Evolutionary conservation across 495 filamentous ascomycete genomes (phyloP), one percentile per base, ranked within the genome.

Genomic region (Lophiotrema nucula): DNA sequence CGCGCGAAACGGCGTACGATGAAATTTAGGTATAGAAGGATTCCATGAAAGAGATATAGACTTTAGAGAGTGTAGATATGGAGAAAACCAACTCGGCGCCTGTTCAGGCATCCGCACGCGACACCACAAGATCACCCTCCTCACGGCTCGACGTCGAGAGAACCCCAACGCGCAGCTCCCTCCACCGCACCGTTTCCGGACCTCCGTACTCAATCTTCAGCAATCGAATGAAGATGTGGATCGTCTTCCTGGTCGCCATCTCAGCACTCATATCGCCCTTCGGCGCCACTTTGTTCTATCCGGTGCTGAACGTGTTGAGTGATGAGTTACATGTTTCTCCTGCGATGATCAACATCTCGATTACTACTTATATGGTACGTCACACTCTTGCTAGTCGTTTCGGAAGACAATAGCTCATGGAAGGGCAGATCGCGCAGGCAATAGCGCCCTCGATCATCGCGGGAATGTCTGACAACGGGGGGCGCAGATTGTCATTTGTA

Each of bases 301-400:
- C 70, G 10, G 68, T 62, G 16, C 33, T 72, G 28, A 65, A 72
- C 48, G 58, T 62, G 1, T 42, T 72, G 18, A 52, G 66, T 6
- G 47, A 42, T 2, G 58, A 64, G 4, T 52, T 70, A 0, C 39
- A 68, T 41, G 60, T 67, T 18, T 66, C 68, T 18, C 57, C 52
- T 11, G 53, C 58, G 18, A 52, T 69, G 18, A 64, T 67, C 45
- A 72, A 72, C 44, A 57, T 72, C 12, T 47, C 62, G 2, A 48
- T 72, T 25, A 70, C 68, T 3, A 70, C 68, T 1, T 72, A 72
- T 42, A 69, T 72, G 68, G 74, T 78, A 60, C 45, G 59, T 16
- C 16, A 18, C 19, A 21, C 35, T 19, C 35, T 56, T 16, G 43
- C 5, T 26, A 2, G 10, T 22, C 6, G 24, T 10, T 18, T 59